These are phyloP conservation scores for Leccinum holopus DNA, from an alignment of 1,284 basidiomycete genomes.

Conservation along the genomic window DNA sequence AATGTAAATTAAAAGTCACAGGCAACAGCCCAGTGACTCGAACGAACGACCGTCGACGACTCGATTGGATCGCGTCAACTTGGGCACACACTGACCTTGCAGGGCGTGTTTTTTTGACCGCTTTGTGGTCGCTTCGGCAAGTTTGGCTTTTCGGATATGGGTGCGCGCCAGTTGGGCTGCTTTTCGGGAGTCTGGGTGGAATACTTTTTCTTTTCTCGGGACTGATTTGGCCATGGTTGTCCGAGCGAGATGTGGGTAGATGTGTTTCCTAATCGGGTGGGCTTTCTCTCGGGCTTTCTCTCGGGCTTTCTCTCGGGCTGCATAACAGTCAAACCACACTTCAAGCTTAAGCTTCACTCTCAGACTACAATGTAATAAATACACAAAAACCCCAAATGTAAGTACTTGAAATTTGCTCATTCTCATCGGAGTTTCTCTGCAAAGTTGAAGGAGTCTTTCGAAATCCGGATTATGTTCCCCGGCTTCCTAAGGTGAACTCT, in stretches of 20 bases:
- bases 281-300: not conserved
- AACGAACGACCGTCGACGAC: not conserved
- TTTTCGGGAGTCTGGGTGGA: conserved; percentile 79
- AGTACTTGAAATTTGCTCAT: not conserved
- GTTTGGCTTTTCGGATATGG: conserved; percentile 69
- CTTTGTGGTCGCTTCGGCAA: conserved; percentile 56
- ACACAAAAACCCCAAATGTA: not conserved
- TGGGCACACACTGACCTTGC: conserved; percentile 43
- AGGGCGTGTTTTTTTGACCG: conserved; percentile 54
- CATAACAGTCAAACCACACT: not conserved
- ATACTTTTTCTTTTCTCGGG: conserved; percentile 70
- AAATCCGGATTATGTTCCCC: not conserved
- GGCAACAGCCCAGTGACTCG: not conserved
- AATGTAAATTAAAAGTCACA: not conserved
- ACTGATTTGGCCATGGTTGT: not conserved
- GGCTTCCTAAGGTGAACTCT: not conserved
- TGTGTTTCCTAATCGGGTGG: not conserved
- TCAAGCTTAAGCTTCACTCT: not conserved
- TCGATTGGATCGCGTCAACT: not conserved
- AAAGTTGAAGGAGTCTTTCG: not conserved
- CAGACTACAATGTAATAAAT: not conserved
- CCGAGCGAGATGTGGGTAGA: not conserved
- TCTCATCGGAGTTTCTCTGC: not conserved
- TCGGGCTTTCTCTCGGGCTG: too few relatives aligned
- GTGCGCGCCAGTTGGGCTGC: conserved; percentile 77